phyloP scores from a whole-genome alignment of 1,139 yeast species.

The Wickerhamiella infanticola region DNA sequence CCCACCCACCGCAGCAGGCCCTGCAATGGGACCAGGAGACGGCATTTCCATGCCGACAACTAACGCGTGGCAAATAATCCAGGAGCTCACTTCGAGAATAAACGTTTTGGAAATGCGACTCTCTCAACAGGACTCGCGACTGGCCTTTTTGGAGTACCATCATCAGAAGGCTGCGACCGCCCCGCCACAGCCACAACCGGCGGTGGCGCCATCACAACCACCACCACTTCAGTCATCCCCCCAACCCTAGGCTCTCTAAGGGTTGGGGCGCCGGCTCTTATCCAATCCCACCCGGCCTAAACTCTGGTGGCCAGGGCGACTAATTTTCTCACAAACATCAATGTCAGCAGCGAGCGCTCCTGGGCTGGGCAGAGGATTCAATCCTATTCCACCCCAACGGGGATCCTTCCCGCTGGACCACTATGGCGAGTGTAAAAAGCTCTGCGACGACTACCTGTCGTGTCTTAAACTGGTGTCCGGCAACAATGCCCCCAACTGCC shows the following conservation, averaged over 20 bases:
- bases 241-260: not conserved
- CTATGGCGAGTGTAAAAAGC: conserved; percentile 62
- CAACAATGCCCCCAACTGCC: conserved; percentile 78
- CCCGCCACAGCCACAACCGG: no score
- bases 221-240: not conserved
- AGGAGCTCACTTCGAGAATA: not conserved
- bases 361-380: conserved; percentile 21
- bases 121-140: not conserved
- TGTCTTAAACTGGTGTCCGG: conserved; percentile 70
- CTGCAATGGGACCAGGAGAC: not conserved
- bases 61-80: not conserved
- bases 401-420: conserved; percentile 96
- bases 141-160: not conserved
- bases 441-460: conserved; percentile 59
- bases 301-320: no score
- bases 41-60: not conserved
- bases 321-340: not conserved
- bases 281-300: no score
- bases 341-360: conserved; percentile 19
- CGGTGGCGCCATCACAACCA: not conserved
- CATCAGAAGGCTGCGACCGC: not conserved
- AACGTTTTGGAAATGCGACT: not conserved
- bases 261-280: no score
- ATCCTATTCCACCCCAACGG: conserved; percentile 89
- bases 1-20: not conserved